A percentile compares a stretch with the other conserved stretches of the same genome.
Conservation (phyloP, 2,329 filamentous ascomycete species). For the Tolypocladium pustulatum region DNA sequence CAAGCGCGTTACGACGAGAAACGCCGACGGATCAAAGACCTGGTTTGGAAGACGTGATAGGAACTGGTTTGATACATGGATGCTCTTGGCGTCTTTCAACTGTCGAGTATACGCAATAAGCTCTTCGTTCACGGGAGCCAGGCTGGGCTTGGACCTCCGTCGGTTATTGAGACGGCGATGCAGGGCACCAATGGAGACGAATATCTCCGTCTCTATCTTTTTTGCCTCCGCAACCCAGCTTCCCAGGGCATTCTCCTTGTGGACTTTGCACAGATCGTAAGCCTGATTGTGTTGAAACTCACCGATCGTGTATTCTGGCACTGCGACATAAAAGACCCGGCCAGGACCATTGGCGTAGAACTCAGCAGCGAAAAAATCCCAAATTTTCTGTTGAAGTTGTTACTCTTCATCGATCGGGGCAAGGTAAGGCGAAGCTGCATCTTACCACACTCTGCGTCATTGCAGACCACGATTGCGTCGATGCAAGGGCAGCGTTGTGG, state of each 20-base stretch:
- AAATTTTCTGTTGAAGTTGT: slow-evolving; percentile 12
- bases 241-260: background rate
- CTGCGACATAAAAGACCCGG: slow-evolving; percentile 13
- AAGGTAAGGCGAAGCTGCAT: background rate
- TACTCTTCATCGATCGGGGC: background rate
- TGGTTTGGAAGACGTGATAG: background rate
- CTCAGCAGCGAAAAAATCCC: slow-evolving; percentile 10
- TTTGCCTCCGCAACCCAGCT: slow-evolving; percentile 7
- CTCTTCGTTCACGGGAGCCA: slow-evolving; percentile 1
- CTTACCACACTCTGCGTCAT: slow-evolving; percentile 14
- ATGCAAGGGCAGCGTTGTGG: slow-evolving; percentile 11
- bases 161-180: background rate
- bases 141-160: background rate
- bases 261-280: slow-evolving; percentile 4
- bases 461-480: slow-evolving; percentile 11
- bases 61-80: slow-evolving; percentile 10
- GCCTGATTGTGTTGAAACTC: slow-evolving; percentile 6
- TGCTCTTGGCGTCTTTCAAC: slow-evolving; percentile 1
- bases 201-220: slow-evolving; percentile 6
- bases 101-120: background rate
- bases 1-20: slow-evolving; percentile 4
- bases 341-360: slow-evolving; percentile 10
- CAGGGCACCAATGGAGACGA: slow-evolving; percentile 4
- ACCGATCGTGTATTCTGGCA: slow-evolving; percentile 13
- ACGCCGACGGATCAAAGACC: slow-evolving; percentile 6